Evolutionary conservation across 208 protist genomes (phyloP).

Genomic region (Leishmania turanica): DNA sequence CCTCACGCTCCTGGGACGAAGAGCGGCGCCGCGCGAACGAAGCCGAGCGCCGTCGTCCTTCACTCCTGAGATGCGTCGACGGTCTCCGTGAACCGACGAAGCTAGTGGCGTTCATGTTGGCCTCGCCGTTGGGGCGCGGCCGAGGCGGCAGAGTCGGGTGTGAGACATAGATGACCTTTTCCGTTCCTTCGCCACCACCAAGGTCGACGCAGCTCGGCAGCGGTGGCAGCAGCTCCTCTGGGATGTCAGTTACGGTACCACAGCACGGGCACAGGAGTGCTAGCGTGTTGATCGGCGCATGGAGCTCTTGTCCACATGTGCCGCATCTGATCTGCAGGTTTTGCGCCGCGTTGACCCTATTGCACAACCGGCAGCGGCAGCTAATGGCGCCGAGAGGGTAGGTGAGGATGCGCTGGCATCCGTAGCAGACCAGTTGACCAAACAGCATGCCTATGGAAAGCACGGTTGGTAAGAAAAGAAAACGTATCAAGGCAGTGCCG

Average conservation of each 20-base stretch:
- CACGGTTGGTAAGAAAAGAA: not conserved
- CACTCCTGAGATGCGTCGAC: not conserved
- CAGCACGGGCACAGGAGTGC: constrained; percentile 77
- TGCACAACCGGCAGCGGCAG: constrained; percentile 78
- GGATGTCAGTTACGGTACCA: constrained; percentile 74
- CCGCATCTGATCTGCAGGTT: constrained; percentile 54
- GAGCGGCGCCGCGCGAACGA: not conserved
- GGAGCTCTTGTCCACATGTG: constrained; percentile 42
- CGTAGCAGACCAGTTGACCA: constrained; percentile 67
- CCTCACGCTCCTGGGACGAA: constrained; percentile 11
- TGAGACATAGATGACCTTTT: constrained; percentile 68
- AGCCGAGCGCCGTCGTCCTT: not conserved
- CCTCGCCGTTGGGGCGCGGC: not conserved
- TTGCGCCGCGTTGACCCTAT: constrained; percentile 64
- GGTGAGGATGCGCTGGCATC: constrained; percentile 69
- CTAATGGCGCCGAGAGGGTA: constrained; percentile 73
- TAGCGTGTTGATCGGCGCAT: constrained; percentile 81
- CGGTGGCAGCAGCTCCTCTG: constrained; percentile 59
- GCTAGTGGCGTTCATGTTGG: not conserved
- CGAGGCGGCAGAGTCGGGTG: constrained; percentile 37
- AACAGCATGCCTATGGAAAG: constrained; percentile 39
- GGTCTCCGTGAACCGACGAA: not conserved
- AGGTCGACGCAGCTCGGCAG: constrained; percentile 42
- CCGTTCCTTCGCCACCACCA: constrained; percentile 19
- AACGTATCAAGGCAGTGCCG: not conserved